phyloP scores from a whole-genome alignment of 768 basidiomycete species.

The Tylopilus sp. region DNA sequence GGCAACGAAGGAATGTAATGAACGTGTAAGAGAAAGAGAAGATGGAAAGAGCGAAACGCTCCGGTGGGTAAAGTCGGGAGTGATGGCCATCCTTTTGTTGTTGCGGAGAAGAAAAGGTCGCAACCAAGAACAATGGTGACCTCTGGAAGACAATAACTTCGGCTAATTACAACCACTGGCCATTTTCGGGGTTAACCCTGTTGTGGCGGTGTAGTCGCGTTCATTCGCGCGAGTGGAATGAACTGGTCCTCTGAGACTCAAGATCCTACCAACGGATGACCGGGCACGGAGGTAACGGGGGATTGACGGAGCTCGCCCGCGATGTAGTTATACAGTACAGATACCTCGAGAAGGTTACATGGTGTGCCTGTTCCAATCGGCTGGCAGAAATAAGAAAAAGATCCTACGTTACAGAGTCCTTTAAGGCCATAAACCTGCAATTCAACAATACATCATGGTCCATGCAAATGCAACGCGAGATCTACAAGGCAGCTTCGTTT shows the following conservation, averaged over 20 bases:
- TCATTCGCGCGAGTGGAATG: not conserved
- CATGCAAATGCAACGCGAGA: slow-evolving; percentile 4
- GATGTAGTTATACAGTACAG: no score
- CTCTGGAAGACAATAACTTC: slow-evolving; percentile 24
- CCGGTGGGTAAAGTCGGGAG: slow-evolving; percentile 10
- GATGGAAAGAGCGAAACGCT: slow-evolving; percentile 22
- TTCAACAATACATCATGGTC: slow-evolving; percentile 17
- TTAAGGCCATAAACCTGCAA: slow-evolving; percentile 1
- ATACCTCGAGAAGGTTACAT: no score
- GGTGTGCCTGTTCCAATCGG: no score
- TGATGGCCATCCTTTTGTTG: slow-evolving; percentile 28
- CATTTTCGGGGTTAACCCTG: no score
- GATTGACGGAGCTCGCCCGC: no score
- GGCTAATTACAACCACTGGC: slow-evolving; percentile 4
- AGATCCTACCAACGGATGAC: no score
- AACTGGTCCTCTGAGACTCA: no score
- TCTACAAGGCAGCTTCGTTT: not conserved
- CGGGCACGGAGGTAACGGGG: no score
- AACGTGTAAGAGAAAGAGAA: slow-evolving; percentile 14
- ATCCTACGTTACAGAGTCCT: slow-evolving; percentile 3
- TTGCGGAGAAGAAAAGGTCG: slow-evolving; percentile 26
- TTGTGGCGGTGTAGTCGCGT: slow-evolving; percentile 12
- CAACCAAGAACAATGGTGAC: slow-evolving; percentile 1
- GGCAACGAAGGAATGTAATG: slow-evolving; percentile 23
- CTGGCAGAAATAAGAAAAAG: no score